Base-by-base conservation (phyloP, 345 rosid genomes). In the Carallia pectinifolia region DNA sequence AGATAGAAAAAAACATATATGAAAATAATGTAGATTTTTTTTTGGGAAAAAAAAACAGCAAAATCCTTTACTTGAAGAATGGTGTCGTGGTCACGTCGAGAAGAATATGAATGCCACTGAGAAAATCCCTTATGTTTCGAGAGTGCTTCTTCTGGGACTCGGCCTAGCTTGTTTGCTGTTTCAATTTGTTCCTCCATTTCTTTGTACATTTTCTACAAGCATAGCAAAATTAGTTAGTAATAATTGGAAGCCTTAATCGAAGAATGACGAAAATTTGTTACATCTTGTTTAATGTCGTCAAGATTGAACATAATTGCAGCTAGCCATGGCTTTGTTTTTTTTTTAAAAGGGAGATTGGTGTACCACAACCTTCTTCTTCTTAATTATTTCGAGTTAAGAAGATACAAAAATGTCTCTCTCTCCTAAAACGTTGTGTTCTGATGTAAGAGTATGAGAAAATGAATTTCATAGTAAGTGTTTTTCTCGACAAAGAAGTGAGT, bases 1-100 rank as follows among this genome's bases (percentile, higher is more conserved):
- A 13, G 30, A 47, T 27, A 29, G 8, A 44, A 27, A 4, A 15
- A 27, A 23, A 48, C 29, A 30, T 17, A 16, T 16, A 15, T n/a
- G 6, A 10, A 36, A 55, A 7, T 2, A 55, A 55, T 9, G 23
- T 19, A 1, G 23, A 23, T 23, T 23, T 23, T 23, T 23, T 23
- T 23, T 23, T 23, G 23, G 23, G 23, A 23, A 23, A 23, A 16
- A 36, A 52, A 18, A 19, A 18, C 12, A 13, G 47, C 7, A 34
- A 12, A 19, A 6, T n/a, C 1, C 31, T 40, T 56, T 80, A 80
- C 86, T 56, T 83, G 77, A 18, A 79, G 34, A 44, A 84, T 74
- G 36, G 87, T 67, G 66, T 58, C 80, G 66, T 84, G 87, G 53
- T 84, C 83, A 4, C 55, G 53, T 27, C 31, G 31, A 16, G 76